A percentile compares a stretch with the other conserved stretches of the same genome.
These are phyloP conservation scores for Monilinia vaccinii-corymbosi DNA, from an alignment of 2,329 filamentous ascomycete genomes.

Conservation along the genomic window DNA sequence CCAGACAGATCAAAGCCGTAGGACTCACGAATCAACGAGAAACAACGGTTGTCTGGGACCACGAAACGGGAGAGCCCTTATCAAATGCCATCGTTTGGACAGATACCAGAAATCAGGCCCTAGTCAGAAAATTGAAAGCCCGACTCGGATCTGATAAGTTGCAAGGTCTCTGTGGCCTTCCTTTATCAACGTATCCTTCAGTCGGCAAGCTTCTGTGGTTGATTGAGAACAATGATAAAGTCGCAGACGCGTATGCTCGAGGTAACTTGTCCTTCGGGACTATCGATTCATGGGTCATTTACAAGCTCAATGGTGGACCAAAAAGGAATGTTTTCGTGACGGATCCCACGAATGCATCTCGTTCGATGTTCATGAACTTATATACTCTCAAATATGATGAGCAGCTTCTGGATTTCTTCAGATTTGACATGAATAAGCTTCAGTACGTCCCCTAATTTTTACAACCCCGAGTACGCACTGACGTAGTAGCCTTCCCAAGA, in stretches of 20 bases:
- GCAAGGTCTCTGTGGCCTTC: slow-evolving; percentile 65
- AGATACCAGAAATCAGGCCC: slow-evolving; percentile 63
- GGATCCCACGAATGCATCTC: slow-evolving; percentile 77
- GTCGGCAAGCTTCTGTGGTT: slow-evolving; percentile 82
- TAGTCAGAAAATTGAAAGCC: slow-evolving; percentile 69
- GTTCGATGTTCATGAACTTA: slow-evolving; percentile 94
- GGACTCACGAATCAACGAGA: slow-evolving; percentile 82
- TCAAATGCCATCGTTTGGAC: slow-evolving; percentile 87
- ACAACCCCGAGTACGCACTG: background rate
- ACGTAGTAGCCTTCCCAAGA: slow-evolving; percentile 53
- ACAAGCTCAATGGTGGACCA: slow-evolving; percentile 68
- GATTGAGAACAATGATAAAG: slow-evolving; percentile 59
- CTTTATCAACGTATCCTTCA: slow-evolving; percentile 80
- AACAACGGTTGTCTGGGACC: slow-evolving; percentile 80
- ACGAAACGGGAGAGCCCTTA: slow-evolving; percentile 67
- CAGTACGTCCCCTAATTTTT: background rate
- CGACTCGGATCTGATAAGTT: slow-evolving; percentile 60
- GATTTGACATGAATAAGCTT: slow-evolving; percentile 48
- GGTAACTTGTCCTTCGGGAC: slow-evolving; percentile 75
- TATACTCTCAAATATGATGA: slow-evolving; percentile 73
- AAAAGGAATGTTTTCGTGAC: slow-evolving; percentile 64
- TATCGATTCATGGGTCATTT: slow-evolving; percentile 81
- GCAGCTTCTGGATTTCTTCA: slow-evolving; percentile 68
- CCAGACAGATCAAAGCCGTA: slow-evolving; percentile 62
- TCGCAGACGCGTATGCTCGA: slow-evolving; percentile 66